phyloP scores from a whole-genome alignment of 1,284 basidiomycete genomes.

The Sanghuangporus sanghuang region DNA sequence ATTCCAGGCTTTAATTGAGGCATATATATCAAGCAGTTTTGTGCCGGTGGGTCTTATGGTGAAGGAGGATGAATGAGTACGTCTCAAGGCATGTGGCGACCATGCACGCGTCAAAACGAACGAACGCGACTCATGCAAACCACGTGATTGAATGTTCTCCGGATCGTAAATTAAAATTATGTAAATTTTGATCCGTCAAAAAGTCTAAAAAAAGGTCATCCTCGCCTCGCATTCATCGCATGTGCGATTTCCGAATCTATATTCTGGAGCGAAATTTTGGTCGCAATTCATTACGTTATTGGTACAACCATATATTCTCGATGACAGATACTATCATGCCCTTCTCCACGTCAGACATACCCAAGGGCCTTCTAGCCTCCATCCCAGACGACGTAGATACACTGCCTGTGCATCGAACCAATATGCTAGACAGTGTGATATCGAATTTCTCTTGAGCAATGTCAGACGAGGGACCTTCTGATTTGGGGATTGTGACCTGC shows the following conservation, averaged over 20 bases:
- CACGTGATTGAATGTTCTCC: background rate
- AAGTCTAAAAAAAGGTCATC: no score
- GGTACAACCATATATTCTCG: constrained; percentile 11
- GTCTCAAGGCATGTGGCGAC: background rate
- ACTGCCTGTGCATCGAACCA: background rate
- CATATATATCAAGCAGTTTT: background rate
- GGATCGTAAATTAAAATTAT: no score
- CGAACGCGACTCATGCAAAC: background rate
- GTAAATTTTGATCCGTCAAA: no score
- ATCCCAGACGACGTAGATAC: background rate
- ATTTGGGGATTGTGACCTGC: background rate
- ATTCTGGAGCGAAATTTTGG: background rate
- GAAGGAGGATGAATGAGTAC: background rate
- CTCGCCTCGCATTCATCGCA: no score
- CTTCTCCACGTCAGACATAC: constrained; percentile 8
- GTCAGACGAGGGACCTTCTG: background rate
- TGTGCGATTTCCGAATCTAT: no score
- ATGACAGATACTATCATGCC: constrained; percentile 12
- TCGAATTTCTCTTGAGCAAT: background rate
- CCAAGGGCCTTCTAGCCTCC: background rate
- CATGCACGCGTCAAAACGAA: background rate
- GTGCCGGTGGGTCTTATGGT: background rate
- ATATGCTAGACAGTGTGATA: background rate
- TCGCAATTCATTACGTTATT: background rate
- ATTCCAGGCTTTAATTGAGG: background rate